A percentile compares a stretch with the other conserved stretches of the same genome.
Conservation (phyloP, 2,329 filamentous ascomycete species). For the Fusarium pseudograminearum region DNA sequence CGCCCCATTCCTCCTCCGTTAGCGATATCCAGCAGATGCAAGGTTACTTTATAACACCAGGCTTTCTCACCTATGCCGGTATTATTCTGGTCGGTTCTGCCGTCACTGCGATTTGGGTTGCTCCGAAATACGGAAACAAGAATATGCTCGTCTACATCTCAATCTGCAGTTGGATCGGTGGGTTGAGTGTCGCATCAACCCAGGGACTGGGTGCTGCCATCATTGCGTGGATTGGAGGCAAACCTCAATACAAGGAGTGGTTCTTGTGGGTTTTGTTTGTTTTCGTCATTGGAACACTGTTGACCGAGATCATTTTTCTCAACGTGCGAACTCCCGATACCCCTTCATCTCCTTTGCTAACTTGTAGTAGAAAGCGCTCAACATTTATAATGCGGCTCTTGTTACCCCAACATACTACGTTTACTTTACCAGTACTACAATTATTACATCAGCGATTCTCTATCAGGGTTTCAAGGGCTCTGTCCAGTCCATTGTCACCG, state of each 20-base stretch:
- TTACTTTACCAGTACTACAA: conserved; percentile 95
- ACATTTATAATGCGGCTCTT: conserved; percentile 94
- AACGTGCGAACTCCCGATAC: conserved; percentile 74
- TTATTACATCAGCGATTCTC: conserved; percentile 90
- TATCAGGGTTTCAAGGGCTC: conserved; percentile 96
- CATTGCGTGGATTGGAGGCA: conserved; percentile 84
- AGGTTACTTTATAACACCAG: conserved; percentile 83
- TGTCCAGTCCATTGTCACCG: conserved; percentile 81
- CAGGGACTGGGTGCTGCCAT: conserved; percentile 94
- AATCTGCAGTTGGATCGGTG: conserved; percentile 95
- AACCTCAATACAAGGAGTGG: conserved; percentile 95
- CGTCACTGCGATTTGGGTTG: conserved; percentile 82
- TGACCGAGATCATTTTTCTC: conserved; percentile 94
- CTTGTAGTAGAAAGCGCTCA: conserved; percentile 87
- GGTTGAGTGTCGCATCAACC: conserved; percentile 92
- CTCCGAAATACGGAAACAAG: conserved; percentile 91
- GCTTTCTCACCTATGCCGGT: conserved; percentile 87
- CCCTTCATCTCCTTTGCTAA: conserved; percentile 49
- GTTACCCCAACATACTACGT: conserved; percentile 99
- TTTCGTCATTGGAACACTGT: conserved; percentile 87
- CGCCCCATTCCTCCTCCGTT: conserved; percentile 86
- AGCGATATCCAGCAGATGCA: conserved; percentile 93
- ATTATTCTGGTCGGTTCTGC: conserved; percentile 80
- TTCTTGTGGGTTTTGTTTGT: conserved; percentile 92
- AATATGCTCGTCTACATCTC: conserved; percentile 98